Percentiles rank a stretch among this genome's conserved stretches.
phyloP scores from a whole-genome alignment of 495 filamentous ascomycete genomes.

The Sabuloglossum arenarium region DNA sequence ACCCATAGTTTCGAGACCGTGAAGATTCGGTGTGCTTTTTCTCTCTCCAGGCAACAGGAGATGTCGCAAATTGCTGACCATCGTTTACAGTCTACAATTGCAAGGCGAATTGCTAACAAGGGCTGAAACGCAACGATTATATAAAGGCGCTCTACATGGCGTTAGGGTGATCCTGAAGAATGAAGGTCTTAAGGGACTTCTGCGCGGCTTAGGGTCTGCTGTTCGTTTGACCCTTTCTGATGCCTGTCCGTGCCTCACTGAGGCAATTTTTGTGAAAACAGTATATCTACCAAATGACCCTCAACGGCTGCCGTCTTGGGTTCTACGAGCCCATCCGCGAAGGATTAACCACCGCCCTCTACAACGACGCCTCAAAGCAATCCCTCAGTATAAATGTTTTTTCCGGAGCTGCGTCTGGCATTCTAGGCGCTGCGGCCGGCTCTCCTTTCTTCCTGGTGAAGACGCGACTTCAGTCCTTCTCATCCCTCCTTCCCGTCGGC shows the following conservation, averaged over 20 bases:
- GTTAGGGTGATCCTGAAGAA: slow-evolving; percentile 79
- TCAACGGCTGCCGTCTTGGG: slow-evolving; percentile 90
- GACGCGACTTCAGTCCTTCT: slow-evolving; percentile 85
- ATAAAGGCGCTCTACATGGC: slow-evolving; percentile 83
- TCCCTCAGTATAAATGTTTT: slow-evolving; percentile 84
- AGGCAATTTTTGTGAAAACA: slow-evolving; percentile 13
- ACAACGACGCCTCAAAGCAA: slow-evolving; percentile 51
- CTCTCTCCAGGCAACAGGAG: slow-evolving; percentile 4
- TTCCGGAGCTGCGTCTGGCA: slow-evolving; percentile 66
- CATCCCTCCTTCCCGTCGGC: slow-evolving; percentile 83
- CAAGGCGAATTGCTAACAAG: slow-evolving; percentile 90
- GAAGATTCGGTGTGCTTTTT: slow-evolving; percentile 62
- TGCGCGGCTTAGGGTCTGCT: slow-evolving; percentile 76
- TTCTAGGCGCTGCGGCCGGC: slow-evolving; percentile 74
- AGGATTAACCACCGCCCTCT: slow-evolving; percentile 39
- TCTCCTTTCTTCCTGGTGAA: slow-evolving; percentile 99
- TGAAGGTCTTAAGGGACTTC: slow-evolving; percentile 69
- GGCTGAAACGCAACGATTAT: slow-evolving; percentile 60
- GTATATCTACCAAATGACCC: slow-evolving; percentile 92
- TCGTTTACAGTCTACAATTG: slow-evolving; percentile 54
- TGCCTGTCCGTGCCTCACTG: background rate
- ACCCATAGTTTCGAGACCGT: slow-evolving; percentile 98
- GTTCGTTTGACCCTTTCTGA: slow-evolving; percentile 21
- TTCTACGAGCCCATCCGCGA: slow-evolving; percentile 92
- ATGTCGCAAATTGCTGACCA: background rate